A percentile compares a stretch with the other conserved stretches of the same genome.
Conservation (phyloP, 2,329 filamentous ascomycete species). For the Phaeosphaeriaceae sp. region DNA sequence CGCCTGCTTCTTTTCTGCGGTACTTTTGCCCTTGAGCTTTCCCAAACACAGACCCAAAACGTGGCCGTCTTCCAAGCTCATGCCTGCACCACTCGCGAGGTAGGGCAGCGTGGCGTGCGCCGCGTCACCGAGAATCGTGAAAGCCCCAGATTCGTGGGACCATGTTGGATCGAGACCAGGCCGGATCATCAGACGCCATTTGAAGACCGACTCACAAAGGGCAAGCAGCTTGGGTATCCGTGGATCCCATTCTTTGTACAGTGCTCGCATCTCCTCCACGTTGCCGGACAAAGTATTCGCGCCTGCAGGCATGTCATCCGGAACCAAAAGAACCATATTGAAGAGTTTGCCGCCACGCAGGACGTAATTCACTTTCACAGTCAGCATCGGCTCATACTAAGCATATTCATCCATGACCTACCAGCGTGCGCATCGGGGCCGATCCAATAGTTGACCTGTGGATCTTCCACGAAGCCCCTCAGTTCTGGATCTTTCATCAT, state of each 20-base stretch:
- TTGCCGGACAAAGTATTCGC: constrained; percentile 57
- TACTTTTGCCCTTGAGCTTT: constrained; percentile 50
- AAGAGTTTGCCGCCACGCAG: constrained; percentile 57
- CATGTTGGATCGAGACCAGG: constrained; percentile 61
- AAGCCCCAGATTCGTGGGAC: constrained; percentile 63
- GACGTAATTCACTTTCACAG: constrained; percentile 56
- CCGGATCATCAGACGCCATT: constrained; percentile 67
- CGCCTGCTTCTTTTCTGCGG: constrained; percentile 47
- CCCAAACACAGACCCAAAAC: constrained; percentile 64
- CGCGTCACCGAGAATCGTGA: constrained; percentile 68
- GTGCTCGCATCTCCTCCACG: constrained; percentile 61
- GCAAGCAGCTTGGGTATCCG: constrained; percentile 60
- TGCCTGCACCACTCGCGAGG: constrained; percentile 64
- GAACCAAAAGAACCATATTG: constrained; percentile 61
- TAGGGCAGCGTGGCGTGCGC: constrained; percentile 72
- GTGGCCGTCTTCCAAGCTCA: constrained; percentile 67
- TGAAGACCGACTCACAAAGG: constrained; percentile 65
- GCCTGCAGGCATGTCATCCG: constrained; percentile 57
- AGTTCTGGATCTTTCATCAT: constrained; percentile 58
- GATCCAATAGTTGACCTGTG: constrained; percentile 62
- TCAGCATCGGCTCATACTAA: constrained; percentile 4
- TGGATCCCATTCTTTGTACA: constrained; percentile 66
- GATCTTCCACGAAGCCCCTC: constrained; percentile 53
- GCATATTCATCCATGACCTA: constrained; percentile 10
- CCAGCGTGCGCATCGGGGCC: constrained; percentile 58